Evolutionary conservation across 2,329 filamentous ascomycete species (phyloP).

Genomic region (Nigrograna mackinnonii): DNA sequence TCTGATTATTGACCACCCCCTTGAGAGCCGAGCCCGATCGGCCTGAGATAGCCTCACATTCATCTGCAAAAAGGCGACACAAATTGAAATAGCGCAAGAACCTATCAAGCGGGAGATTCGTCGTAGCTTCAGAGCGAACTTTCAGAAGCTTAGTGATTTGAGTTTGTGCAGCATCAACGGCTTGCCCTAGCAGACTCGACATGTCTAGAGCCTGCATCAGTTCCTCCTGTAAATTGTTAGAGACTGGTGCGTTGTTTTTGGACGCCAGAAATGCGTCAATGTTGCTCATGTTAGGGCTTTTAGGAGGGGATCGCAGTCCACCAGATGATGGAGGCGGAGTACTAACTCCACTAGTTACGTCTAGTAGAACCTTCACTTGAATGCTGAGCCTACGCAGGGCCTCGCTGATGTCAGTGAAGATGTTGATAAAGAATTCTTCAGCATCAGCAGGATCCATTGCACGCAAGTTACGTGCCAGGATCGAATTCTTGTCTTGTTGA

Average conservation of each 20-base stretch:
- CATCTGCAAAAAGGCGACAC: conserved; percentile 81
- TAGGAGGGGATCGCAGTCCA: conserved; percentile 50
- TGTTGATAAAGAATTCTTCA: conserved; percentile 77
- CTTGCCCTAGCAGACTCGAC: conserved; percentile 76
- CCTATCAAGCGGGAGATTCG: conserved; percentile 66
- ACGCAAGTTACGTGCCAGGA: conserved; percentile 84
- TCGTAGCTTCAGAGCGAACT: conserved; percentile 75
- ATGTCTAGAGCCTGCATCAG: conserved; percentile 77
- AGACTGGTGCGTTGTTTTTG: conserved; percentile 13
- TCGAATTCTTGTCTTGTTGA: conserved; percentile 87
- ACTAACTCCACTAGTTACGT: conserved; percentile 80
- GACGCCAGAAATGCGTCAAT: conserved; percentile 45
- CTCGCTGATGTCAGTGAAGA: conserved; percentile 88
- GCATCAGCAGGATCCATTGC: conserved; percentile 82
- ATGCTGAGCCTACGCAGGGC: conserved; percentile 82
- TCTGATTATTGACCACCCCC: conserved; percentile 78
- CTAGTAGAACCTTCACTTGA: conserved; percentile 91
- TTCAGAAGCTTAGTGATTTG: conserved; percentile 76
- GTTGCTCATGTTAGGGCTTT: conserved; percentile 49
- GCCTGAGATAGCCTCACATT: conserved; percentile 83
- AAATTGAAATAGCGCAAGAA: conserved; percentile 84
- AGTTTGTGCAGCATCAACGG: conserved; percentile 76
- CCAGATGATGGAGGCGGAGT: conserved; percentile 44
- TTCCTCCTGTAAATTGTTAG: conserved; percentile 64
- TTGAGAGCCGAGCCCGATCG: conserved; percentile 76